Percentiles rank a stretch among this genome's conserved stretches.
phyloP scores from a whole-genome alignment of 1,284 basidiomycete genomes.

The Irpex lacteus region DNA sequence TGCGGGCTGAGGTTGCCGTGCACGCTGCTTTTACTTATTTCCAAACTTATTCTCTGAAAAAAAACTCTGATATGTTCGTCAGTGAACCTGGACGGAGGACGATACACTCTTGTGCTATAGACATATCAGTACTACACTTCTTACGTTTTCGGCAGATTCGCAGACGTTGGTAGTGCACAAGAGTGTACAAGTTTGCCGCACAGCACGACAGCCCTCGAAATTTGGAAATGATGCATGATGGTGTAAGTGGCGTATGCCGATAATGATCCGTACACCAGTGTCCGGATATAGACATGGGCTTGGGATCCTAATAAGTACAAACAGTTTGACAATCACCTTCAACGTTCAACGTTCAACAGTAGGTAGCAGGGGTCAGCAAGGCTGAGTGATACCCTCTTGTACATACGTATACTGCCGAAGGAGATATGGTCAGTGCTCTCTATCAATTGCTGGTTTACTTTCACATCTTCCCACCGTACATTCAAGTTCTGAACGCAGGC shows the following conservation, averaged over 20 bases:
- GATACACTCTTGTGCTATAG: too few species aligned
- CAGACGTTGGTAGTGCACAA: not conserved
- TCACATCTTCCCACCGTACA: too few species aligned
- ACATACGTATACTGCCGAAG: too few species aligned
- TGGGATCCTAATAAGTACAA: not conserved
- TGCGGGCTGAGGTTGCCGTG: not conserved
- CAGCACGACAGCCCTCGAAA: not conserved
- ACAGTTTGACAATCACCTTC: not conserved
- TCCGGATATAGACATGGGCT: not conserved
- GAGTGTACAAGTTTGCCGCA: not conserved
- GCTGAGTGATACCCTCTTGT: too few species aligned
- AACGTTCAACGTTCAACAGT: too few species aligned
- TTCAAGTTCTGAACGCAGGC: too few species aligned
- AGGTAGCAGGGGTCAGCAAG: too few species aligned
- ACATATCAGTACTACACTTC: not conserved
- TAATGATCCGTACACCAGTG: not conserved
- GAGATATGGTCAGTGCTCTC: too few species aligned
- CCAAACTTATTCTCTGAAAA: not conserved
- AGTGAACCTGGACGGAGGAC: not conserved
- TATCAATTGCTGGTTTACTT: too few species aligned
- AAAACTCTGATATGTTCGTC: not conserved
- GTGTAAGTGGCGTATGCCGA: not conserved
- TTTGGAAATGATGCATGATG: not conserved
- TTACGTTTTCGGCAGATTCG: not conserved
- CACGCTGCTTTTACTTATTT: not conserved